Conservation (phyloP, 495 filamentous ascomycete genomes). For the Aspergillus haitiensis region DNA sequence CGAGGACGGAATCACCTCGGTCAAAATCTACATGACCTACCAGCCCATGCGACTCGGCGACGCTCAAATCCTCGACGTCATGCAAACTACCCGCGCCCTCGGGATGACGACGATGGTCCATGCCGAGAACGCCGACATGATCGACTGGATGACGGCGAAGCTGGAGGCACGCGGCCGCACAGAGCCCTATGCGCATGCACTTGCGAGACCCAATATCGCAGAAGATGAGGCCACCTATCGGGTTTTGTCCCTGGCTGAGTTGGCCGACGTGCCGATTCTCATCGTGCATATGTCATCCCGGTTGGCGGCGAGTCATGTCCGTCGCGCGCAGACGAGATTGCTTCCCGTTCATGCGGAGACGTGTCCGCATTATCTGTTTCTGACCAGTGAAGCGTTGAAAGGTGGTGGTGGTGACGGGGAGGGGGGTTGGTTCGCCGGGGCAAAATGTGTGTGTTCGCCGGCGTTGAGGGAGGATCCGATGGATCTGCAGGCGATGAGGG, state of each 20-base stretch:
- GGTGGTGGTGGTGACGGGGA: slow-evolving; percentile 34
- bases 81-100: slow-evolving; percentile 47
- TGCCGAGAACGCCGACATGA: slow-evolving; percentile 59
- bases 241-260: slow-evolving; percentile 53
- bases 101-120: slow-evolving; percentile 62
- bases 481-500: slow-evolving; percentile 48
- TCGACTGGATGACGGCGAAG: slow-evolving; percentile 49
- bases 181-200: slow-evolving; percentile 56
- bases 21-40: slow-evolving; percentile 69
- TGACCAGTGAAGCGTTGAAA: slow-evolving; percentile 53
- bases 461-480: slow-evolving; percentile 37
- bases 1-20: slow-evolving; percentile 50
- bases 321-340: slow-evolving; percentile 53
- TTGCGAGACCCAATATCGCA: slow-evolving; percentile 53
- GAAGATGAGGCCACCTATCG: slow-evolving; percentile 61
- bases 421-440: slow-evolving; percentile 54
- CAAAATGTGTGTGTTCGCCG: slow-evolving; percentile 53
- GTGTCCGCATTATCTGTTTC: slow-evolving; percentile 65
- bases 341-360: slow-evolving; percentile 64
- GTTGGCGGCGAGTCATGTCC: slow-evolving; percentile 52
- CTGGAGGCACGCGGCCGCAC: slow-evolving; percentile 45
- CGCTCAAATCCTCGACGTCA: slow-evolving; percentile 55
- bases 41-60: slow-evolving; percentile 56
- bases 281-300: slow-evolving; percentile 60
- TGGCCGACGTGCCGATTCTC: slow-evolving; percentile 57